Base-by-base conservation (phyloP, 305 asterid species). In the Fraxinus albicans region DNA sequence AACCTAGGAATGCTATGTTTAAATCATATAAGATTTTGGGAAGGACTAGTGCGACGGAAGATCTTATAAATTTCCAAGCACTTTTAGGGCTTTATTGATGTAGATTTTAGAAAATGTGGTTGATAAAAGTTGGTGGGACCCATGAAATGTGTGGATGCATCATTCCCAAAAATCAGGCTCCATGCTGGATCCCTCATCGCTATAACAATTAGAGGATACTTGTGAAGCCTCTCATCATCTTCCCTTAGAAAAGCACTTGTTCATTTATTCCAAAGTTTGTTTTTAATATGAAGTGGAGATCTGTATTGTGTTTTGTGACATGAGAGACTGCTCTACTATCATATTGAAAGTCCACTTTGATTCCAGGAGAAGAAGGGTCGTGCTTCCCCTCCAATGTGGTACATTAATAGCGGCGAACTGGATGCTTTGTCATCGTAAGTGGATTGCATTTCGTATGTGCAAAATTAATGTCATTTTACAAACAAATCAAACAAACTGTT, bases 341-440 rank as follows among this genome's bases (percentile, higher is more conserved):
- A 67, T 67, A 8, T 67, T 9, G 23, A 8, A 67, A 1, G 15
- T 67, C 74, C 36, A 9, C 36, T 67, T 67, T 27, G 74, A 38
- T 74, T 77, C 19, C 91, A 92, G 98, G 97, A 88, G 82, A 96
- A 90, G 88, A 96, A 93, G 86, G 91, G 91, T 29, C 93, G 97
- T 75, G 90, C 90, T 5, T 67, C 97, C 70, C 94, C 98, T 13
- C 99, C 97, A 42, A 83, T 87, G 79, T 96, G 97, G 97, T 88
- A 92, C 85, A 81, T 96, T 79, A 91, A 90, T 76, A 87, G 85
- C 8, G 97, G 90, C 12, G 99, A 96, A 85, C 92, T 96, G 85
- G 89, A 89, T 87, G 83, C 95, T 55, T 90, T 94, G 90, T 94
- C 98, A 83, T 72, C 94, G 98, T 96, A 88, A 94, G 98, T 87